phyloP scores from a whole-genome alignment of 1,284 basidiomycete species.

The Acaromyces ingoldii region DNA sequence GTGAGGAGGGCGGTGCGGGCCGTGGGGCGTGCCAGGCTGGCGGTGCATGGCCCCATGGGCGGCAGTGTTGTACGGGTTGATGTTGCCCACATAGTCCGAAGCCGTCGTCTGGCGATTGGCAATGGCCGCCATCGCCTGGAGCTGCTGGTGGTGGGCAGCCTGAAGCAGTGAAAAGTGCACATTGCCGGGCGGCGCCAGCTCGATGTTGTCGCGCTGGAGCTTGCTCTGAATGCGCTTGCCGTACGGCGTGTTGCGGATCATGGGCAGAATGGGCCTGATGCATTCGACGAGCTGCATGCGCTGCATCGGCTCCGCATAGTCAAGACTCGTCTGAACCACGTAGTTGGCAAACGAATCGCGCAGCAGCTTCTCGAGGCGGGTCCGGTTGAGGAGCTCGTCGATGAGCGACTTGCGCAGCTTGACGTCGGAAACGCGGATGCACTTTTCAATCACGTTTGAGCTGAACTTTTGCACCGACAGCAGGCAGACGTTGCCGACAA shows the following conservation, averaged over 20 bases:
- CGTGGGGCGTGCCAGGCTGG: background rate
- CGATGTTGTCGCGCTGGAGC: slow-evolving; percentile 46
- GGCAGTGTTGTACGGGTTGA: background rate
- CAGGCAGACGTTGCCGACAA: slow-evolving; percentile 93
- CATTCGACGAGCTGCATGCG: slow-evolving; percentile 48
- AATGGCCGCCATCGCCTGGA: slow-evolving; percentile 31
- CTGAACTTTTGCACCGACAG: slow-evolving; percentile 98
- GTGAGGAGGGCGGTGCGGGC: background rate
- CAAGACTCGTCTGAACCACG: slow-evolving; percentile 49
- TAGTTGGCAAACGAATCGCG: slow-evolving; percentile 60
- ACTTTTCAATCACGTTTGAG: slow-evolving; percentile 94
- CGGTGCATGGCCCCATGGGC: background rate
- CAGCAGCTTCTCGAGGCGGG: slow-evolving; percentile 87
- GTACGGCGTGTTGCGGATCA: slow-evolving; percentile 51
- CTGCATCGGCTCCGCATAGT: slow-evolving; percentile 49
- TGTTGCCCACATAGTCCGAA: slow-evolving; percentile 6
- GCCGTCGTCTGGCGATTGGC: slow-evolving; percentile 7
- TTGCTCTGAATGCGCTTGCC: slow-evolving; percentile 51
- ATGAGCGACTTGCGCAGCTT: slow-evolving; percentile 89
- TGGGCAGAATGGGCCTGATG: slow-evolving; percentile 48
- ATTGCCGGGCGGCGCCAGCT: slow-evolving; percentile 22
- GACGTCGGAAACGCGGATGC: slow-evolving; percentile 94
- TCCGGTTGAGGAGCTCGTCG: slow-evolving; percentile 89
- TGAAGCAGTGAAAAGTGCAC: slow-evolving; percentile 37
- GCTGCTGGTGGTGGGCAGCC: slow-evolving; percentile 34